Percentiles rank a stretch among this genome's conserved stretches.
Evolutionary conservation across 139 green algal species (phyloP).

Genomic region (Edaphochlamys debaryana): DNA sequence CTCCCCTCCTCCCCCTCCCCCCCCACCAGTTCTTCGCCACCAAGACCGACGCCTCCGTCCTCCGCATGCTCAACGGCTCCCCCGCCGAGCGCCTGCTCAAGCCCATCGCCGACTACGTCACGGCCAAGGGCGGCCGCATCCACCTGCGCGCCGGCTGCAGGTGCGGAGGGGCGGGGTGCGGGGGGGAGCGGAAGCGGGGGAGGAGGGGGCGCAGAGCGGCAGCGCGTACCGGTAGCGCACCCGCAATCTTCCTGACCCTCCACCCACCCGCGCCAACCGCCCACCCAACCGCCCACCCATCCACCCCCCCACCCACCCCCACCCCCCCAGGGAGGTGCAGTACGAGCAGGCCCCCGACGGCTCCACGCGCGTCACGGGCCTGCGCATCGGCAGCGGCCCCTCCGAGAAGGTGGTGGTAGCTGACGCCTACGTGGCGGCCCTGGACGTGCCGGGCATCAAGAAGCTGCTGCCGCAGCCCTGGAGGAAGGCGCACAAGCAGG

Average conservation of each 20-base stretch:
- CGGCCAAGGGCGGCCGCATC: constrained; percentile 82
- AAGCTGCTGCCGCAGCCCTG: constrained; percentile 83
- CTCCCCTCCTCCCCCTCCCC: too few species aligned
- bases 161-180: constrained; percentile 41
- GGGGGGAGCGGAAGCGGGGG: too few species aligned
- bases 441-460: constrained; percentile 95
- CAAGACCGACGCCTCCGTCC: constrained; percentile 94
- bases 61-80: constrained; percentile 96
- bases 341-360: constrained; percentile 80
- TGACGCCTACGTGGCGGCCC: constrained; percentile 93
- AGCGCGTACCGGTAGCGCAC: too few species aligned
- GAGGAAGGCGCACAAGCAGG: constrained; percentile 55
- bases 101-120: constrained; percentile 94
- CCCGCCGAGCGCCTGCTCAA: constrained; percentile 87
- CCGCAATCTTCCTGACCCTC: too few species aligned
- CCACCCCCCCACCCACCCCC: too few species aligned
- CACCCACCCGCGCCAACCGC: too few species aligned
- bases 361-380: constrained; percentile 75
- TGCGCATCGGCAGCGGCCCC: constrained; percentile 69
- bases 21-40: constrained; percentile 99
- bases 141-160: constrained; percentile 82
- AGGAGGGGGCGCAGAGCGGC: too few species aligned
- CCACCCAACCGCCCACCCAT: too few species aligned
- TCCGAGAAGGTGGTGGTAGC: constrained; percentile 76
- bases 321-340: constrained; percentile 86